These are phyloP conservation scores for Phytophthora sp. DNA, from an alignment of 352 stramenopile species.

Conservation along the genomic window DNA sequence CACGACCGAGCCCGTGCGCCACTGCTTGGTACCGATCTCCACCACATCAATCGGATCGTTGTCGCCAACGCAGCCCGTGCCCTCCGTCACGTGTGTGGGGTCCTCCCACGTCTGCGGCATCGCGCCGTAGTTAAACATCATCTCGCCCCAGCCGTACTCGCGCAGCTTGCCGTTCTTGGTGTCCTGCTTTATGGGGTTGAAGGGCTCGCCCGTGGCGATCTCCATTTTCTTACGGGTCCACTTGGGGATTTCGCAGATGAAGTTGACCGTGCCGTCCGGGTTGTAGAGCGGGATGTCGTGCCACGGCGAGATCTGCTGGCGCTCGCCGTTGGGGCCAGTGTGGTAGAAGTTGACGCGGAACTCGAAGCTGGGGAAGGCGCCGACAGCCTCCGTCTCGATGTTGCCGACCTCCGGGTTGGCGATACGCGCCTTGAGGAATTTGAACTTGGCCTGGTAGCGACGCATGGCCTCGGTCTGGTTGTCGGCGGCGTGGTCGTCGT, in stretches of 20 bases:
- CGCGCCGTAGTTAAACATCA: conserved; percentile 99
- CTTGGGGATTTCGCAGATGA: conserved; percentile 98
- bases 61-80: conserved; percentile 90
- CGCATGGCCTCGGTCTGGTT: conserved; percentile 84
- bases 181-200: conserved; percentile 99
- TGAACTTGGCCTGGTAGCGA: conserved; percentile 88
- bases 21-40: conserved; percentile 96
- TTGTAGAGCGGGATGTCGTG: conserved; percentile 98
- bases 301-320: conserved; percentile 96
- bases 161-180: conserved; percentile 97
- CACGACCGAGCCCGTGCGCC: conserved; percentile 93
- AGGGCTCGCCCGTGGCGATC: conserved; percentile 94
- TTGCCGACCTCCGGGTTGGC: conserved; percentile 83
- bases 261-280: conserved; percentile 86
- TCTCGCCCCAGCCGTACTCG: conserved; percentile 96
- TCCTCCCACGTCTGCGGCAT: conserved; percentile 99
- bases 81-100: conserved; percentile 87
- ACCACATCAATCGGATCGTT: conserved; percentile 99
- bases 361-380: conserved; percentile 89
- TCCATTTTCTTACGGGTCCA: conserved; percentile 99
- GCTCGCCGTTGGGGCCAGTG: conserved; percentile 67
- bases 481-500: conserved; percentile 74
- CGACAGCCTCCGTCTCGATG: conserved; percentile 76
- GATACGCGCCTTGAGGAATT: conserved; percentile 90
- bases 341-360: conserved; percentile 93